Percentiles rank a stretch among this genome's conserved stretches.
Evolutionary conservation across 768 basidiomycete genomes (phyloP).

Genomic region (Galerina sulciceps): DNA sequence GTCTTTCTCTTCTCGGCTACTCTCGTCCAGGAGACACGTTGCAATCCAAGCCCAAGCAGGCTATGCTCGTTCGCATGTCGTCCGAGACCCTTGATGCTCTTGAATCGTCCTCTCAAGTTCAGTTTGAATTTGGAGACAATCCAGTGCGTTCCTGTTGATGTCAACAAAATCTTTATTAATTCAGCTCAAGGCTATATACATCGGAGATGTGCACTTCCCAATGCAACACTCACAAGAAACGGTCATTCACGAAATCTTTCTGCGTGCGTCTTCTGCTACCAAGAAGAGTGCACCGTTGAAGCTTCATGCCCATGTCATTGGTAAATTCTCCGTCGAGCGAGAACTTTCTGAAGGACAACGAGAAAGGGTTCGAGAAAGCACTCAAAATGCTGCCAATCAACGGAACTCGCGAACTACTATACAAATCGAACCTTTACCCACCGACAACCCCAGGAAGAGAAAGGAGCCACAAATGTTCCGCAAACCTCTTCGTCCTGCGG

Average conservation of each 20-base stretch:
- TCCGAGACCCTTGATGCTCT: constrained; percentile 74
- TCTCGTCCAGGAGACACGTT: constrained; percentile 57
- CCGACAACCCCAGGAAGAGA: constrained; percentile 36
- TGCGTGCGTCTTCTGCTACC: constrained; percentile 59
- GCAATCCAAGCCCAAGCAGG: constrained; percentile 68
- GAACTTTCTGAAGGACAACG: constrained; percentile 55
- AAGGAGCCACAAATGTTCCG: constrained; percentile 44
- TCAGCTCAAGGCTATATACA: constrained; percentile 59
- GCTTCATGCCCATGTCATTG: constrained; percentile 74
- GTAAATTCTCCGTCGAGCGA: constrained; percentile 70
- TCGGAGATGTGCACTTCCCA: constrained; percentile 67
- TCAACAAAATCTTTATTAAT: neutral
- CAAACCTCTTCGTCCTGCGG: constrained; percentile 37
- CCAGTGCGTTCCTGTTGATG: constrained; percentile 48
- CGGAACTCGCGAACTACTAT: constrained; percentile 50
- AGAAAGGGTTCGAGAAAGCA: constrained; percentile 49
- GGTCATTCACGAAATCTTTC: constrained; percentile 71
- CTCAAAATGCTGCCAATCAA: constrained; percentile 45
- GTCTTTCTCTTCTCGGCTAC: constrained; percentile 63
- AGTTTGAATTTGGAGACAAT: constrained; percentile 64
- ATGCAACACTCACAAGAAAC: constrained; percentile 59
- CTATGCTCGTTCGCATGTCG: constrained; percentile 79
- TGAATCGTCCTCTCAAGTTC: constrained; percentile 50
- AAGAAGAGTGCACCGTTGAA: constrained; percentile 71
- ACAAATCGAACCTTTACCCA: constrained; percentile 50